These are phyloP conservation scores for Hirschfeldia incana DNA, from an alignment of 345 rosid species.

Conservation along the genomic window DNA sequence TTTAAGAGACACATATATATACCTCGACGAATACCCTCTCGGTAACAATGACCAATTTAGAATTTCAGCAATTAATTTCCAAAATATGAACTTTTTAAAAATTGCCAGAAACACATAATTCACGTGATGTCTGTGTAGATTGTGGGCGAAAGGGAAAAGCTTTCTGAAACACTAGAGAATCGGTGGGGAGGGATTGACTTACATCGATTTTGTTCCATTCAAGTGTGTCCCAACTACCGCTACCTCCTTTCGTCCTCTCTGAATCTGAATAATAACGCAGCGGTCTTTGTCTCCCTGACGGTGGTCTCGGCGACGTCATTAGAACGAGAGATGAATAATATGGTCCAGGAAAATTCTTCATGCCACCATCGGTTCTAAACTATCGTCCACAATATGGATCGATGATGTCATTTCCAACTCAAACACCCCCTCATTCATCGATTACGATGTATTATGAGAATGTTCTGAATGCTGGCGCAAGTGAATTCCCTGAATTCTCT, in stretches of 20 bases:
- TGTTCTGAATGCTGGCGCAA: no score
- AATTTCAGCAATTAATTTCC: neutral
- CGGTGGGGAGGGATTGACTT: slow-evolving; percentile 23
- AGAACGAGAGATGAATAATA: no score
- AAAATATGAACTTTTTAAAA: neutral
- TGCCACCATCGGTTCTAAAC: no score
- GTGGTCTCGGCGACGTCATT: slow-evolving; percentile 51
- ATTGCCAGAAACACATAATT: slow-evolving; percentile 5
- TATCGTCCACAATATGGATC: no score
- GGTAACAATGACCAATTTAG: slow-evolving; percentile 9
- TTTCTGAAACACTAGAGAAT: no score
- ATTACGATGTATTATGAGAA: no score
- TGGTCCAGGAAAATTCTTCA: no score
- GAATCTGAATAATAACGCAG: slow-evolving; percentile 47
- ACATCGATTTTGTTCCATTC: slow-evolving; percentile 89
- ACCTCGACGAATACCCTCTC: slow-evolving; percentile 80
- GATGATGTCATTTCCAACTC: no score
- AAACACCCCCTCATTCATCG: no score
- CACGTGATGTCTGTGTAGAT: slow-evolving; percentile 8
- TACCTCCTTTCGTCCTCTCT: slow-evolving; percentile 65
- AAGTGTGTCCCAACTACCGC: slow-evolving; percentile 79
- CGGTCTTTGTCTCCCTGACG: slow-evolving; percentile 48
- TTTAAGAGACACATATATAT: slow-evolving; percentile 27
- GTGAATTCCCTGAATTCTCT: no score
- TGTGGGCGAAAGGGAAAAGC: no score